Conservation (phyloP, 1,284 basidiomycete species). For the Peniophora sp. region DNA sequence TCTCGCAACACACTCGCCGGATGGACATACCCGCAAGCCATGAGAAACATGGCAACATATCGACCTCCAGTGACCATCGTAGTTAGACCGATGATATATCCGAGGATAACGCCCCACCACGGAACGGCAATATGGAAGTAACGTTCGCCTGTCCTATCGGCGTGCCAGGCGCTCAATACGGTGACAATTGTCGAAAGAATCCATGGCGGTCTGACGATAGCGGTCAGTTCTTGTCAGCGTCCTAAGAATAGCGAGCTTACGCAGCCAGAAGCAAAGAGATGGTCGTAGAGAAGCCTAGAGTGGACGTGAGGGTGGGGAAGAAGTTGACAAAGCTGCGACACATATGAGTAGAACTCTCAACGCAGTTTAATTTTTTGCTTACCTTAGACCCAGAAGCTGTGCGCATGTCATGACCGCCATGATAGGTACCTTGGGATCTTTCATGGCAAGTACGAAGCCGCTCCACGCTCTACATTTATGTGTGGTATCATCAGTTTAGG, state of each 20-base stretch:
- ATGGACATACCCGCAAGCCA: slow-evolving; percentile 50
- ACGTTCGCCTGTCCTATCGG: slow-evolving; percentile 55
- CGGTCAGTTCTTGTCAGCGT: background rate
- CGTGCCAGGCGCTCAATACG: slow-evolving; percentile 57
- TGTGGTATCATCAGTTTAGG: slow-evolving; percentile 1
- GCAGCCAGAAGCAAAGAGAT: slow-evolving; percentile 53
- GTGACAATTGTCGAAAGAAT: slow-evolving; percentile 47
- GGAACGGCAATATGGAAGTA: slow-evolving; percentile 59
- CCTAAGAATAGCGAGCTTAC: slow-evolving; percentile 36
- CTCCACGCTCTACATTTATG: slow-evolving; percentile 31
- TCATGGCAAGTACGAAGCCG: slow-evolving; percentile 52
- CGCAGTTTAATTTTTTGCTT: too few relatives aligned
- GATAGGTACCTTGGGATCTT: slow-evolving; percentile 53
- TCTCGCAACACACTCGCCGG: too few relatives aligned
- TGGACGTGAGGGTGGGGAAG: slow-evolving; percentile 63
- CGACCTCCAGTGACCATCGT: slow-evolving; percentile 48
- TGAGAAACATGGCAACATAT: slow-evolving; percentile 60
- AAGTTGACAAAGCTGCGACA: slow-evolving; percentile 49
- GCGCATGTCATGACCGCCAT: slow-evolving; percentile 48
- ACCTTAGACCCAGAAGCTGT: slow-evolving; percentile 51
- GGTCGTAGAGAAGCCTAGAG: slow-evolving; percentile 56
- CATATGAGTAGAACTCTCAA: too few relatives aligned
- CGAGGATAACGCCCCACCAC: slow-evolving; percentile 57
- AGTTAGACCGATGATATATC: slow-evolving; percentile 52
- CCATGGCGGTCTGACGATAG: slow-evolving; percentile 49